phyloP scores from a whole-genome alignment of 2,329 filamentous ascomycete genomes.

The Botryotinia convoluta region DNA sequence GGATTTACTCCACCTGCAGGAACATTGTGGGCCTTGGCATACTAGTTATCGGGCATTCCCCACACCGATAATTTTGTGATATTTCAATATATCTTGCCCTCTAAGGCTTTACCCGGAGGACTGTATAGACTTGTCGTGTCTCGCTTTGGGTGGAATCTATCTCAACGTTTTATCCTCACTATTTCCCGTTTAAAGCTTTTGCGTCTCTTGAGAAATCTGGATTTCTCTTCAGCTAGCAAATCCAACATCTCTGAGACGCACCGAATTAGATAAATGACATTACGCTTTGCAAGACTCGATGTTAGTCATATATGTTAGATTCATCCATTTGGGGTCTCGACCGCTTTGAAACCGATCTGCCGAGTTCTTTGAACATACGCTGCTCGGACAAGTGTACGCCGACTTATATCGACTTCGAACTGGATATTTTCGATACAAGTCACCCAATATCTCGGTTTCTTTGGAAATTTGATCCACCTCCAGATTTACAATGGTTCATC shows the following conservation, averaged over 20 bases:
- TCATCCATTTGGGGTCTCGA: background rate
- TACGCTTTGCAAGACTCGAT: conserved; percentile 11
- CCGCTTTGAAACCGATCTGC: background rate
- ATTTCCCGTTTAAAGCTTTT: conserved; percentile 19
- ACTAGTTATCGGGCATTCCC: conserved; percentile 23
- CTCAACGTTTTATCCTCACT: background rate
- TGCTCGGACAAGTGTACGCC: background rate
- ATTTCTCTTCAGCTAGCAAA: conserved; percentile 37
- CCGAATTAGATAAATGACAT: background rate
- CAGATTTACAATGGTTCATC: background rate
- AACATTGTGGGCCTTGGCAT: conserved; percentile 26
- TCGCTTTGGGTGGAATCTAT: conserved; percentile 13
- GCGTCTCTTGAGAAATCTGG: conserved; percentile 41
- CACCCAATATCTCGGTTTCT: background rate
- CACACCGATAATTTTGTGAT: conserved; percentile 27
- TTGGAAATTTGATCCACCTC: background rate
- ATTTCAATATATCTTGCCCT: conserved; percentile 18
- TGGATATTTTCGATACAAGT: background rate
- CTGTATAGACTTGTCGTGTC: conserved; percentile 24
- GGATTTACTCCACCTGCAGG: conserved; percentile 34
- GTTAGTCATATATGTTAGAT: conserved; percentile 3
- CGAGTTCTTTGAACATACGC: conserved; percentile 5
- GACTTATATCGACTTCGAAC: background rate
- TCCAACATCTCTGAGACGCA: background rate
- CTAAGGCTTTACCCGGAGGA: conserved; percentile 26